Percentiles rank a stretch among this genome's conserved stretches.
Conservation (phyloP, 768 basidiomycete species). For the Flagelloscypha sp. region DNA sequence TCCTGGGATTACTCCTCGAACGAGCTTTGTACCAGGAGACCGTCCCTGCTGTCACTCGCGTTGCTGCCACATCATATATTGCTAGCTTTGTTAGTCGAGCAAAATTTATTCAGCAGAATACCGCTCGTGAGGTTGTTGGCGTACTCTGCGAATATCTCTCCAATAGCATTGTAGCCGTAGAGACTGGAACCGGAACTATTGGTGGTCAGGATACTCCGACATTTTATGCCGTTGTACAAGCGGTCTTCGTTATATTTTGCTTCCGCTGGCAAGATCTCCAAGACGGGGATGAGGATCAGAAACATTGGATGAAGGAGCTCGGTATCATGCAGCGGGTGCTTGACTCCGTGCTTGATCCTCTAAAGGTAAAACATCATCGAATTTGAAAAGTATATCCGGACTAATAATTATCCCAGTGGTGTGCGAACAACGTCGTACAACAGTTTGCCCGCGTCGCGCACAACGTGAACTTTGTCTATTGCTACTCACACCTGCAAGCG, state of each 20-base stretch:
- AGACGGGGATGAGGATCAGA: conserved; percentile 50
- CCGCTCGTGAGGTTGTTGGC: conserved; percentile 62
- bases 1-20: conserved; percentile 90
- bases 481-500: conserved; percentile 85
- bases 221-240: conserved; percentile 89
- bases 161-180: not conserved
- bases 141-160: conserved; percentile 85
- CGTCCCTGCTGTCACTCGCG: conserved; percentile 69
- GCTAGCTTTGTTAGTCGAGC: conserved; percentile 89
- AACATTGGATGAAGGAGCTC: conserved; percentile 80
- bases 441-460: conserved; percentile 94
- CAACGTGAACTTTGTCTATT: conserved; percentile 86
- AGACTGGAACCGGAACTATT: conserved; percentile 16
- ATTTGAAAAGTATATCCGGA: not conserved
- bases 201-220: conserved; percentile 47
- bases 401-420: conserved; percentile 44
- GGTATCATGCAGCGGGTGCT: conserved; percentile 74
- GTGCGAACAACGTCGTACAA: conserved; percentile 81
- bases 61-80: conserved; percentile 91
- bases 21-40: conserved; percentile 63
- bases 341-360: conserved; percentile 76
- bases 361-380: conserved; percentile 49
- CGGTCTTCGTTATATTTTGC: conserved; percentile 94
- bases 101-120: conserved; percentile 69
- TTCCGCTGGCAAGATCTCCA: conserved; percentile 91